phyloP scores from a whole-genome alignment of 257 asterid species.

The Gentiana macrophylla region DNA sequence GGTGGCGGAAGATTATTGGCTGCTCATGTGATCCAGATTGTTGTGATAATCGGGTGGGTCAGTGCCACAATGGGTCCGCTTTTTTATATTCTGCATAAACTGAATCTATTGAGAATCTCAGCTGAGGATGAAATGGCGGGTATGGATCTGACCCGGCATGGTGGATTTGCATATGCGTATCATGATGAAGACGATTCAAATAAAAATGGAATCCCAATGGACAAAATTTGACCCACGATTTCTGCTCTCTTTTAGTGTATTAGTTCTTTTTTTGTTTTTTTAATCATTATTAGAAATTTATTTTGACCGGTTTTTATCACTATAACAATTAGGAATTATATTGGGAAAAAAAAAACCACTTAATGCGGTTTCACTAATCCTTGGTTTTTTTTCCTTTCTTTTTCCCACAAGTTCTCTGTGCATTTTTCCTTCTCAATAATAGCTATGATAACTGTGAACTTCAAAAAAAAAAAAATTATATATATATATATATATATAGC shows the following conservation, averaged over 20 bases:
- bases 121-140: constrained; percentile 83
- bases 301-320: no score
- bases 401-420: no score
- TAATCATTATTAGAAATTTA: no score
- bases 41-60: constrained; percentile 80
- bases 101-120: constrained; percentile 66
- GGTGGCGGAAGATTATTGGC: constrained; percentile 62
- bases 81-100: constrained; percentile 37
- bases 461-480: no score
- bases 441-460: no score
- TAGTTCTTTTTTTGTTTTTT: constrained; percentile 2
- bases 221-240: constrained; percentile 34
- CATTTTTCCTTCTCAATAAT: no score
- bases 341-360: no score
- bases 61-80: constrained; percentile 81
- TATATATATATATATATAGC: no score
- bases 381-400: no score
- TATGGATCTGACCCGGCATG: constrained; percentile 96
- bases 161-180: constrained; percentile 75
- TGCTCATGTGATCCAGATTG: constrained; percentile 67
- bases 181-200: constrained; percentile 35
- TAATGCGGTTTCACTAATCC: no score
- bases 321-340: no score
- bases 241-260: constrained; percentile 4
- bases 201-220: constrained; percentile 37